A percentile compares a stretch with the other conserved stretches of the same genome.
These are phyloP conservation scores for Wickerhamomyces canadensis DNA, from an alignment of 805 yeast genomes.

Conservation along the genomic window DNA sequence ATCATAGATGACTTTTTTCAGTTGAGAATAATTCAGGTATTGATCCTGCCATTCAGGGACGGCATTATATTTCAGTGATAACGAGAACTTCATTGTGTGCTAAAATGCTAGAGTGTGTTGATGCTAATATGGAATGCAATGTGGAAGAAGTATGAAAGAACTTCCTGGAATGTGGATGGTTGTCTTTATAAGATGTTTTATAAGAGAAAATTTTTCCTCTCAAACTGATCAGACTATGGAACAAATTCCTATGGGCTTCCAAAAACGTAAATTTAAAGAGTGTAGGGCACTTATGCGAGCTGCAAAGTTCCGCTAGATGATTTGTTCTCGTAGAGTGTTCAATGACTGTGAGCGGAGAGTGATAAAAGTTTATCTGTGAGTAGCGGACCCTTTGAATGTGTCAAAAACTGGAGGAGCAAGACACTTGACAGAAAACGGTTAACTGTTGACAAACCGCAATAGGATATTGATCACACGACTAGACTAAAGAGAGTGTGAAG, in stretches of 20 bases:
- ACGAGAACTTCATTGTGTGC: conserved; percentile 78
- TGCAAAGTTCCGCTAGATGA: too few relatives aligned
- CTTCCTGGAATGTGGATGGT: conserved; percentile 40
- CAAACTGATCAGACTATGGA: too few relatives aligned
- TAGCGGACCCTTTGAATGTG: not conserved
- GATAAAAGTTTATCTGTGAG: too few relatives aligned
- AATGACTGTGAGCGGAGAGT: not conserved
- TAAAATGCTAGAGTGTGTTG: too few relatives aligned
- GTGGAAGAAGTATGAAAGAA: too few relatives aligned
- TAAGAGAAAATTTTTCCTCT: too few relatives aligned
- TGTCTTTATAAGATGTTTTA: too few relatives aligned
- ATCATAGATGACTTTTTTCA: conserved; percentile 52
- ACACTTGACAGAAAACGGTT: not conserved
- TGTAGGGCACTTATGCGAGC: too few relatives aligned
- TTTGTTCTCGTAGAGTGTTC: too few relatives aligned
- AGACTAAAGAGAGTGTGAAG: not conserved
- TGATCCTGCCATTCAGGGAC: conserved; percentile 88
- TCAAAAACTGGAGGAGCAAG: not conserved
- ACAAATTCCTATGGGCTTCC: too few relatives aligned
- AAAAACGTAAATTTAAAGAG: too few relatives aligned
- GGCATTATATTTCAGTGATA: conserved; percentile 57
- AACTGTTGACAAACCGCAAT: not conserved
- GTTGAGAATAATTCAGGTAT: conserved; percentile 62
- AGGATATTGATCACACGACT: not conserved
- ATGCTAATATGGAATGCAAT: too few relatives aligned